A percentile compares a stretch with the other conserved stretches of the same genome.
Evolutionary conservation across 768 basidiomycete species (phyloP).

Genomic region (Suillus hirtellus): DNA sequence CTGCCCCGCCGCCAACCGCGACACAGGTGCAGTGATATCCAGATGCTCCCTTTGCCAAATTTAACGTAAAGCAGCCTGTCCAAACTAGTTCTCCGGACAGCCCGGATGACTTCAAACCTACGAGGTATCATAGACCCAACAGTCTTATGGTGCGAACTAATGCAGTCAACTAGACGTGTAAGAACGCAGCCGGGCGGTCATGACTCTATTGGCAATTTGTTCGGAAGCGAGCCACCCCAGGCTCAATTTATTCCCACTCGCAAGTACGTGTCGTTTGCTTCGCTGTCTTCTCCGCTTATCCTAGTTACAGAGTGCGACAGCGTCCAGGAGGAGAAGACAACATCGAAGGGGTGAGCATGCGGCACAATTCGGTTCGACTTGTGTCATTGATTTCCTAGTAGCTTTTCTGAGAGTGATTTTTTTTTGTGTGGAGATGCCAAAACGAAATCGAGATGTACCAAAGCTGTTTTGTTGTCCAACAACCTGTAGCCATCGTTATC

Average conservation of each 20-base stretch:
- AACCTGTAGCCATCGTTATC: not conserved
- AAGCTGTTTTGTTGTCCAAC: slow-evolving; percentile 6
- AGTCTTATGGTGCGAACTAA: not conserved
- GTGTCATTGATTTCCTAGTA: slow-evolving; percentile 14
- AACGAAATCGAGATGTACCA: not conserved
- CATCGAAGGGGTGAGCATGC: slow-evolving; percentile 42
- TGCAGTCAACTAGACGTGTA: slow-evolving; percentile 28
- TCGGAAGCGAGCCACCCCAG: slow-evolving; percentile 40
- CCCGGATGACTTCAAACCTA: slow-evolving; percentile 40
- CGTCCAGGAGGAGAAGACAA: slow-evolving; percentile 67
- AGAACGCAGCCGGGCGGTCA: slow-evolving; percentile 33
- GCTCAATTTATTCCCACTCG: slow-evolving; percentile 69
- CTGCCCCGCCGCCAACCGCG: slow-evolving; percentile 45
- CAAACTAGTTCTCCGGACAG: not conserved
- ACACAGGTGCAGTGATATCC: slow-evolving; percentile 6
- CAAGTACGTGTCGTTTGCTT: slow-evolving; percentile 40
- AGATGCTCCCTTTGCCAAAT: not conserved
- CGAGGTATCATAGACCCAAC: slow-evolving; percentile 38
- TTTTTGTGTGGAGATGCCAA: not conserved
- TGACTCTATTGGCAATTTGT: slow-evolving; percentile 38
- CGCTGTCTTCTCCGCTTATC: slow-evolving; percentile 5
- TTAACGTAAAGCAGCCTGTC: not conserved
- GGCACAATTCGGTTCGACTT: slow-evolving; percentile 9
- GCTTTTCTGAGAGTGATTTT: slow-evolving; percentile 27
- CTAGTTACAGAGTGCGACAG: slow-evolving; percentile 54